A percentile compares a stretch with the other conserved stretches of the same genome.
Conservation (phyloP, 495 filamentous ascomycete genomes). For the Neurospora sp. region DNA sequence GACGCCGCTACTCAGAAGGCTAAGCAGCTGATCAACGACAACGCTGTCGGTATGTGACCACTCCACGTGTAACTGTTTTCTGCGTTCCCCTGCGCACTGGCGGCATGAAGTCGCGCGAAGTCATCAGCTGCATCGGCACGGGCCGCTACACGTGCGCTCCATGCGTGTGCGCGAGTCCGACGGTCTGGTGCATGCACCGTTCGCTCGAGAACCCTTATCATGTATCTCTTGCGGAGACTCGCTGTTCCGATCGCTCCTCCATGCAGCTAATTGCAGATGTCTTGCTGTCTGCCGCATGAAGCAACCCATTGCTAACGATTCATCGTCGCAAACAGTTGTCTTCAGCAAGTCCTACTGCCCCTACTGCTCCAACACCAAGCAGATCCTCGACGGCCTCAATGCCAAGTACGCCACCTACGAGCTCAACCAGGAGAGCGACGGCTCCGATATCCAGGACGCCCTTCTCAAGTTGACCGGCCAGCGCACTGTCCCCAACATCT, state of each 20-base stretch:
- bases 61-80: neutral
- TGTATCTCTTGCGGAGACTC: neutral
- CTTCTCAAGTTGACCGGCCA: conserved; percentile 73
- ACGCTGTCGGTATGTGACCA: conserved; percentile 65
- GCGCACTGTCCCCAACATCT: conserved; percentile 89
- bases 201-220: neutral
- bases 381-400: conserved; percentile 52
- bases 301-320: neutral
- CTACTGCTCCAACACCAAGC: conserved; percentile 79
- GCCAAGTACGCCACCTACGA: conserved; percentile 71
- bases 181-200: neutral
- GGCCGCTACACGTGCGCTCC: neutral
- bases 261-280: neutral
- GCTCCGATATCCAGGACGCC: conserved; percentile 71
- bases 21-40: conserved; percentile 80
- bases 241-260: neutral
- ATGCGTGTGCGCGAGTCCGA: neutral
- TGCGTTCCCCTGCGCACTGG: neutral
- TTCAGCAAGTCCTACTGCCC: conserved; percentile 97
- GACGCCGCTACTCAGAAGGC: conserved; percentile 81
- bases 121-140: neutral
- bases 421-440: conserved; percentile 79
- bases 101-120: neutral
- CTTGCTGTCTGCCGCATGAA: neutral
- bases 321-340: conserved; percentile 47